Percentiles rank a stretch among this genome's conserved stretches.
Evolutionary conservation across 345 rosid genomes (phyloP).

Genomic region (Trapa incisa): DNA sequence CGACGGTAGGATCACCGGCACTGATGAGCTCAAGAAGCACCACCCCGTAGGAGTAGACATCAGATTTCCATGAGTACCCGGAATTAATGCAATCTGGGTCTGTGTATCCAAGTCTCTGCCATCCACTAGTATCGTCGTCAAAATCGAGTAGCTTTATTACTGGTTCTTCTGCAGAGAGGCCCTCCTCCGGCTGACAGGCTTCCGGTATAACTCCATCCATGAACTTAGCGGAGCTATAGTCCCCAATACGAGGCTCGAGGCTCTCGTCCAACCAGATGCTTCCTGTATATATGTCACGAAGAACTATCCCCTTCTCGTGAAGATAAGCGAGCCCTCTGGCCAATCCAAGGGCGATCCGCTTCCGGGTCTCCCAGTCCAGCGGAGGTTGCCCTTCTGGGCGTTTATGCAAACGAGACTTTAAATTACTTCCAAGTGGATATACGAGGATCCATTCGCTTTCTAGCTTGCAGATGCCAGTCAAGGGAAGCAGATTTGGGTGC

Average conservation of each 20-base stretch:
- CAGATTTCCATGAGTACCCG: constrained; percentile 4
- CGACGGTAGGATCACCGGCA: neutral
- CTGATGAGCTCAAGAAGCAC: constrained; percentile 9
- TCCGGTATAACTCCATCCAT: neutral
- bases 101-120: neutral
- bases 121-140: neutral
- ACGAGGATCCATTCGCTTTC: constrained; percentile 5
- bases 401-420: neutral
- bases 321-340: constrained; percentile 9
- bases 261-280: constrained; percentile 10
- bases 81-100: neutral
- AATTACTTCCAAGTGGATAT: constrained; percentile 4
- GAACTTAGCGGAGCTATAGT: constrained; percentile 9
- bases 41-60: constrained; percentile 5
- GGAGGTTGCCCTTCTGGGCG: neutral
- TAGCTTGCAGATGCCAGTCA: neutral
- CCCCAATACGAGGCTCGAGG: constrained; percentile 2
- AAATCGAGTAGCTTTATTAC: too few species aligned
- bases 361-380: constrained; percentile 5
- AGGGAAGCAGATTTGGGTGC: constrained; percentile 1
- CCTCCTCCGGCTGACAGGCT: neutral
- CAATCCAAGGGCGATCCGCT: constrained; percentile 6
- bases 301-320: constrained; percentile 6
- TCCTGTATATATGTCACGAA: neutral
- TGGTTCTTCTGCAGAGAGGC: neutral